Conservation (phyloP, 495 filamentous ascomycete genomes). For the Penicillium subrubescens region DNA sequence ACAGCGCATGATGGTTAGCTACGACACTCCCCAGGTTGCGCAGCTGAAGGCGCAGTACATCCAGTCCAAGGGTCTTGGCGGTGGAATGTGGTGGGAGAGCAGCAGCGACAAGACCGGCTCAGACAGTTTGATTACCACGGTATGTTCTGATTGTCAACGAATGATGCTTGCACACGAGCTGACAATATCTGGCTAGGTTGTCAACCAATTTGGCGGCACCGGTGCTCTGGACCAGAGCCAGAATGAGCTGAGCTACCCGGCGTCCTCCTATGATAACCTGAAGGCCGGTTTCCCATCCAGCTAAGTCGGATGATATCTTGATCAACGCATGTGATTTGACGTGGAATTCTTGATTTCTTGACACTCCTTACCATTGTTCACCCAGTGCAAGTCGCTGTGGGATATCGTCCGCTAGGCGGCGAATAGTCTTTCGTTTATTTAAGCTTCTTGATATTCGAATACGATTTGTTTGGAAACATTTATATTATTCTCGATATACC, state of each 20-base stretch:
- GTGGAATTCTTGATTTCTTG: background rate
- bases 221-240: conserved; percentile 27
- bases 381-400: background rate
- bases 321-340: background rate
- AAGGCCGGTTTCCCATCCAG: conserved; percentile 26
- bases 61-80: conserved; percentile 62
- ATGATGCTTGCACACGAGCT: background rate
- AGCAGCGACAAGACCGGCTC: conserved; percentile 65
- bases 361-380: background rate
- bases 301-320: background rate
- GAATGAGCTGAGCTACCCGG: conserved; percentile 39
- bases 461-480: background rate
- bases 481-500: no score
- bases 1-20: conserved; percentile 67
- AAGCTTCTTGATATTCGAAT: background rate
- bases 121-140: conserved; percentile 62
- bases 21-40: conserved; percentile 67
- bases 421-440: background rate
- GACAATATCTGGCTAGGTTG: conserved; percentile 24
- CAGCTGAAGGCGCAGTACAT: conserved; percentile 68
- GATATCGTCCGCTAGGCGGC: background rate
- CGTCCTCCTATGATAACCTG: conserved; percentile 38
- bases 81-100: conserved; percentile 91
- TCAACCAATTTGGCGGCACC: conserved; percentile 31
- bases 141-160: conserved; percentile 30